A percentile compares a stretch with the other conserved stretches of the same genome.
These are phyloP conservation scores for Cryphonectria nitschkei DNA, from an alignment of 2,329 filamentous ascomycete genomes.

Conservation along the genomic window DNA sequence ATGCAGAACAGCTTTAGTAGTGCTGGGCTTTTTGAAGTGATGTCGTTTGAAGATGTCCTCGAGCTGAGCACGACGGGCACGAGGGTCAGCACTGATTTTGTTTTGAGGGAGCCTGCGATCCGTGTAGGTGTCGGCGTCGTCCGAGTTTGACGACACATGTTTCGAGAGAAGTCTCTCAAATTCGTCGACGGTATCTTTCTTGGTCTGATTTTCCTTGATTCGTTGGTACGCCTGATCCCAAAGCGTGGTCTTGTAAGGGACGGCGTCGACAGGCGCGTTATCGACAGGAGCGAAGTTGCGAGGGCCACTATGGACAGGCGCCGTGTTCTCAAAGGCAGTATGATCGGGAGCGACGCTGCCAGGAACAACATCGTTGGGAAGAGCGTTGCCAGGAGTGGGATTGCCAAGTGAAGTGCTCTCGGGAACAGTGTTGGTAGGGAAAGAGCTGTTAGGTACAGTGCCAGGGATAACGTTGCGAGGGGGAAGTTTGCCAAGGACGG, in stretches of 20 bases:
- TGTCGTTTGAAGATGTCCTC: not conserved
- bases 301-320: not conserved
- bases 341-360: not conserved
- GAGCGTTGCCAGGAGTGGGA: not conserved
- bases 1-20: not conserved
- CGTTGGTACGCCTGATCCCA: slow-evolving; percentile 1
- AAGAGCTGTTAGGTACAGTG: not conserved
- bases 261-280: not conserved
- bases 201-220: not conserved
- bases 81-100: not conserved
- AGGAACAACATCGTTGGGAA: not conserved
- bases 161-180: slow-evolving; percentile 1
- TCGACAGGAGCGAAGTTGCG: not conserved
- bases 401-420: no score
- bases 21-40: not conserved
- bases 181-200: not conserved
- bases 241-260: not conserved
- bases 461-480: not conserved
- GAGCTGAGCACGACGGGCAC: not conserved
- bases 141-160: not conserved
- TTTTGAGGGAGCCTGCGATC: not conserved
- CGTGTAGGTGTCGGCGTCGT: not conserved
- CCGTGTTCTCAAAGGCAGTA: not conserved
- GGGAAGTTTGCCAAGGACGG: not conserved
- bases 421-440: no score